phyloP scores from a whole-genome alignment of 306 rosid genomes.

The Prinsepia uniflora region DNA sequence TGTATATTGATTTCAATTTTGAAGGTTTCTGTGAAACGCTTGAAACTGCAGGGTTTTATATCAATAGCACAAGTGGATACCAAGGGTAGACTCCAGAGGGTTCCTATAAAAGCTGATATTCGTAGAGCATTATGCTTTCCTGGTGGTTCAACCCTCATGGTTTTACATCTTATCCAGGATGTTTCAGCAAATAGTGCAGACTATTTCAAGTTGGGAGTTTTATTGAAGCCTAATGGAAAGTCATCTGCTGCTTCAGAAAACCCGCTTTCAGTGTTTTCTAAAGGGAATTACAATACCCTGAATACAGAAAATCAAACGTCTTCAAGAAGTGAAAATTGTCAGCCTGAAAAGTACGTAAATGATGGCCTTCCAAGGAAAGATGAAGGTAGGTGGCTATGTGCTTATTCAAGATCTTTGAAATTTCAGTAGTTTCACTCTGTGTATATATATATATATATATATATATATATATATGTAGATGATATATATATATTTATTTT shows the following conservation, averaged over 20 bases:
- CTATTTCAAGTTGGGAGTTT: slow-evolving; percentile 33
- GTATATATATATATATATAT: too few relatives aligned
- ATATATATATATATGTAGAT: too few relatives aligned
- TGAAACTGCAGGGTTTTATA: slow-evolving; percentile 58
- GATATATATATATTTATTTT: background rate
- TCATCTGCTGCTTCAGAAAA: slow-evolving; percentile 31
- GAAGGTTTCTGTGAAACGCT: background rate
- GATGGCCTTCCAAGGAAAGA: slow-evolving; percentile 30
- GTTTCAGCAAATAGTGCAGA: slow-evolving; percentile 32
- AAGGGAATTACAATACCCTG: slow-evolving; percentile 26
- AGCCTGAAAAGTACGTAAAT: slow-evolving; percentile 32
- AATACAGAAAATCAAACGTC: slow-evolving; percentile 26
- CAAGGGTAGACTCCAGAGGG: slow-evolving; percentile 62
- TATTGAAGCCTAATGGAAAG: slow-evolving; percentile 39
- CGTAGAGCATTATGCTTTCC: slow-evolving; percentile 81
- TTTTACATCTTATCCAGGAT: slow-evolving; percentile 56
- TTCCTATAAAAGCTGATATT: slow-evolving; percentile 75
- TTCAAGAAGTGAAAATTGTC: slow-evolving; percentile 22
- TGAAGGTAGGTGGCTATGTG: slow-evolving; percentile 35
- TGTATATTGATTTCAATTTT: slow-evolving; percentile 17
- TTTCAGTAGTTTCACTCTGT: background rate
- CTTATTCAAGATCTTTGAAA: background rate
- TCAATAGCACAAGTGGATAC: slow-evolving; percentile 74
- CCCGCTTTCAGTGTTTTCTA: slow-evolving; percentile 26
- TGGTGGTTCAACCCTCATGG: slow-evolving; percentile 90